Evolutionary conservation across 768 basidiomycete species (phyloP).

Genomic region (Russula virescens): DNA sequence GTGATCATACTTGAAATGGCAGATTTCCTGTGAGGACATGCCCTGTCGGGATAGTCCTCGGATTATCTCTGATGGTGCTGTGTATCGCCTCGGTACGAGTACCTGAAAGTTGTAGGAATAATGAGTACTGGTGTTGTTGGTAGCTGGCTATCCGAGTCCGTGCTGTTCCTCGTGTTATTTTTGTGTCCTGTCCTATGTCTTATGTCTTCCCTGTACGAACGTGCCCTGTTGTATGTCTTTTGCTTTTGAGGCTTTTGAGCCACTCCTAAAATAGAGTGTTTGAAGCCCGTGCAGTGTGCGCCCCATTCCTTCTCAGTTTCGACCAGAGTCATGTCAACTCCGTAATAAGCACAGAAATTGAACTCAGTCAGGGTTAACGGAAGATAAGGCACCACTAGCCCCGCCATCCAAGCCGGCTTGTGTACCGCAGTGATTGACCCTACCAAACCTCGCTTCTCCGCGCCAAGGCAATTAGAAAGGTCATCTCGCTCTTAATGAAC

Average conservation of each 20-base stretch:
- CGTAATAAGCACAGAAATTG: too few species aligned
- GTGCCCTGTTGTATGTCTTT: neutral
- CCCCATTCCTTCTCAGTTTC: neutral
- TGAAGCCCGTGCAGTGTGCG: neutral
- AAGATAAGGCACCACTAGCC: too few species aligned
- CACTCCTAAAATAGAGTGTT: neutral
- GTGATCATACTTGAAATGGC: neutral
- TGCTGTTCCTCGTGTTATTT: neutral
- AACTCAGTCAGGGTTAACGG: too few species aligned
- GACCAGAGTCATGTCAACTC: too few species aligned
- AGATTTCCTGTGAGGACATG: neutral
- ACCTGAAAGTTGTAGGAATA: too few species aligned
- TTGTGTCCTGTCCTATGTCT: neutral
- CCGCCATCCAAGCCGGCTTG: too few species aligned
- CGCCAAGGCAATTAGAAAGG: too few species aligned
- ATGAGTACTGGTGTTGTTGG: neutral
- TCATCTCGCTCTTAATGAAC: too few species aligned
- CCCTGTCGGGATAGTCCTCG: neutral
- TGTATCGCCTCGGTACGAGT: too few species aligned
- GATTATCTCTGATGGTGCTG: neutral
- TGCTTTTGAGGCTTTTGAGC: too few species aligned
- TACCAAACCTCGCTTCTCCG: too few species aligned
- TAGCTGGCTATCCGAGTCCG: neutral
- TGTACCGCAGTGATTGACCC: too few species aligned
- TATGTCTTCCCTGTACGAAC: neutral